Evolutionary conservation across 148 eudicot species (phyloP).

Genomic region (Bassia scoparia): DNA sequence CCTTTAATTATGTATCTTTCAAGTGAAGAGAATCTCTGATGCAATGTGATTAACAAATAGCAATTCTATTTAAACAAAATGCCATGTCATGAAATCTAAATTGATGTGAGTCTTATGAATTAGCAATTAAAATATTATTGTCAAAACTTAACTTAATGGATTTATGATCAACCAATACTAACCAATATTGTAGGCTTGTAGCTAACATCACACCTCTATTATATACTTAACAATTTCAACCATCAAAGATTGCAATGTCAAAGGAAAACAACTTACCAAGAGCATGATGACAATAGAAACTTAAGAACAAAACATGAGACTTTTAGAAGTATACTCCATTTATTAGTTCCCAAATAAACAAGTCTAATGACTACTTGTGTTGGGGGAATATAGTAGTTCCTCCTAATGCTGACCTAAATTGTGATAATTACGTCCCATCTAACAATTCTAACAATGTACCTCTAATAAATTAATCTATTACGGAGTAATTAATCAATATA

Average conservation of each 20-base stretch:
- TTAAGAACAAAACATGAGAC: slow-evolving; percentile 6
- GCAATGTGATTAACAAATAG: no score
- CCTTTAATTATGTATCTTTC: no score
- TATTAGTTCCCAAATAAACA: not conserved
- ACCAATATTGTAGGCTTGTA: not conserved
- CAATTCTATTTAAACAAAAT: no score
- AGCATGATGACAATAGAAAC: slow-evolving; percentile 10
- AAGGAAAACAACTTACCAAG: slow-evolving; percentile 8
- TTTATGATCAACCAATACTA: not conserved
- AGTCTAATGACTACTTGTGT: not conserved
- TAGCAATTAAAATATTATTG: not conserved
- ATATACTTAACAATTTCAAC: not conserved
- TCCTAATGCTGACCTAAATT: slow-evolving; percentile 18
- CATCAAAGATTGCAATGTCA: slow-evolving; percentile 11
- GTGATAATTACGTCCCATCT: slow-evolving; percentile 16
- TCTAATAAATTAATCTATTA: not conserved
- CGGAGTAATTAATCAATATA: not conserved
- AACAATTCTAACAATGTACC: slow-evolving; percentile 1
- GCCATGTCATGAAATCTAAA: no score
- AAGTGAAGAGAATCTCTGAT: no score
- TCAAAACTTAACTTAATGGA: not conserved
- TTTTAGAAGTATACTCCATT: slow-evolving; percentile 12
- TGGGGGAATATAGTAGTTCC: not conserved
- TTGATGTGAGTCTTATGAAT: no score
- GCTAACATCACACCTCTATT: not conserved